Base-by-base conservation (phyloP, 164 flowering plant species). In the Piper longum region DNA sequence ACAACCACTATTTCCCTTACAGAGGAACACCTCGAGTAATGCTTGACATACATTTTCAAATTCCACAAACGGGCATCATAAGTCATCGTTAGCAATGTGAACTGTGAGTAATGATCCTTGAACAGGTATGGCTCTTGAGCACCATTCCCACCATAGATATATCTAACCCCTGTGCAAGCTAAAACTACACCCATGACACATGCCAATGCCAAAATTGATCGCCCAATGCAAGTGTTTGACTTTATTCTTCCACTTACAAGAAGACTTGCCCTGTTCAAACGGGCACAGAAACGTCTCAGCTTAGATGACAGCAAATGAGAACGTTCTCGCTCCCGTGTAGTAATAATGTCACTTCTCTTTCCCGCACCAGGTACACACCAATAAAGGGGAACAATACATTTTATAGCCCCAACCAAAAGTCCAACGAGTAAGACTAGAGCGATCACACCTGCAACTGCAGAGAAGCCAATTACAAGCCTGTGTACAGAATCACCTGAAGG, bases 31-130 rank as follows among this genome's bases (percentile, higher is more conserved):
- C 90, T 79, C 0, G 98, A 92, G 77, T 92, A 92, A 73, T 89
- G 98, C 66, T 83, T 86, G 43, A 89, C 80, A 66, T 80, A 89
- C 91, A 92, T 83, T 63, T 88, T 89, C 78, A 92, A 71, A 60
- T 92, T 92, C 98, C 97, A 92, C 41, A 89, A 71, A 39, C 98
- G 86, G 41, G 96, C 91, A 16, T 88, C 95, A 54, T 86, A 92
- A 8, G 97, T 92, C 98, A 92, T 89, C 16, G 97, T 82, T 41
- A 89, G 43, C 64, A 92, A 62, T 12, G 98, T 89, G 75, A 92
- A 92, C 82, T 92, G 91, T 43, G 98, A 92, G 72, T 78, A 78
- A 54, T 79, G 81, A 40, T 88, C 95, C 56, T 80, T 81, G 67
- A 59, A 73, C 2, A 82, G 81, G 70, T 92, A 92, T 52, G 96